A percentile compares a stretch with the other conserved stretches of the same genome.
These are phyloP conservation scores for Phytomonas sp. DNA, from an alignment of 208 protist genomes.

Conservation along the genomic window DNA sequence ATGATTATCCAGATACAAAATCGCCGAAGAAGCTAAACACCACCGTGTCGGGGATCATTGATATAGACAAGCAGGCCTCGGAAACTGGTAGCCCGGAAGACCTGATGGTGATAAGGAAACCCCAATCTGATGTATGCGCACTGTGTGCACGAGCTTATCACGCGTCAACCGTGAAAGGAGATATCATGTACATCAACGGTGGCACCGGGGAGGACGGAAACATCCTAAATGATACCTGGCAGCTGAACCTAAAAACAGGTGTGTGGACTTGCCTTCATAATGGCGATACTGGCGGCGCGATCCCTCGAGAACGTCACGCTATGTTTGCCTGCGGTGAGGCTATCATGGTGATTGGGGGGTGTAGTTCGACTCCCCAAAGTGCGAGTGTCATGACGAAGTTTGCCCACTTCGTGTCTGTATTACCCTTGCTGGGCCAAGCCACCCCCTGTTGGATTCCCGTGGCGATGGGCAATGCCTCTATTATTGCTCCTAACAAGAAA, in stretches of 20 bases:
- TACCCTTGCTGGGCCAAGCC: constrained; percentile 27
- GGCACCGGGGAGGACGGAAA: constrained; percentile 23
- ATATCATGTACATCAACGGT: constrained; percentile 66
- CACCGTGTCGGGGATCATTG: not conserved
- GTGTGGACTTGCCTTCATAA: constrained; percentile 53
- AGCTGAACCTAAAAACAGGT: constrained; percentile 37
- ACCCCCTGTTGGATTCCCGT: constrained; percentile 70
- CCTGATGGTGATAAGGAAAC: not conserved
- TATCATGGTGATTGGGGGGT: constrained; percentile 65
- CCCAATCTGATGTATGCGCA: constrained; percentile 4
- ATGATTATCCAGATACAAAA: not conserved
- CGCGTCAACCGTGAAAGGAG: constrained; percentile 43
- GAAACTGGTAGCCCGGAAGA: constrained; percentile 12
- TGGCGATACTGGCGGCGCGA: constrained; percentile 46
- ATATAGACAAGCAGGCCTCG: not conserved
- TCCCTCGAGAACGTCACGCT: constrained; percentile 58
- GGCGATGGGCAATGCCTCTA: constrained; percentile 65
- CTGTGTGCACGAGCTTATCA: constrained; percentile 35
- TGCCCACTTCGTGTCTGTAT: constrained; percentile 62
- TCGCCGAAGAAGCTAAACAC: not conserved
- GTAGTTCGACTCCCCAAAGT: constrained; percentile 26
- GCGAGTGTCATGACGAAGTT: constrained; percentile 42
- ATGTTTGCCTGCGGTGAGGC: constrained; percentile 64
- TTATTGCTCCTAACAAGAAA: constrained; percentile 50
- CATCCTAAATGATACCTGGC: constrained; percentile 64